Evolutionary conservation across 345 rosid genomes (phyloP).

Genomic region (Theobroma cacao): DNA sequence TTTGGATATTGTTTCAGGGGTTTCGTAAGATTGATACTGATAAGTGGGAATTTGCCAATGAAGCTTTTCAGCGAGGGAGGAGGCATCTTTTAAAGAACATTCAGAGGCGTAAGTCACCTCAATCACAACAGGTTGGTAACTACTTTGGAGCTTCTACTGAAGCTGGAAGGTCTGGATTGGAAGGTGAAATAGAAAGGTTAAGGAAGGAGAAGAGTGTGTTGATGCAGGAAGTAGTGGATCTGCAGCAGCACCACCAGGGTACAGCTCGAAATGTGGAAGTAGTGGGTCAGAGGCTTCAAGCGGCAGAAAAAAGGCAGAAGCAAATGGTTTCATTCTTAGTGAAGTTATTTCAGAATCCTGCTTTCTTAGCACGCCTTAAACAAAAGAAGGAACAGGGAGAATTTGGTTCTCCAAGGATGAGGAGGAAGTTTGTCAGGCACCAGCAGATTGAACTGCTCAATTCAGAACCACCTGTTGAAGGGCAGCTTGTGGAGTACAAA

Average conservation of each 20-base stretch:
- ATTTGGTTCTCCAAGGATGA: conserved; percentile 39
- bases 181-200: conserved; percentile 56
- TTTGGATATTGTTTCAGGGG: conserved; percentile 16
- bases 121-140: conserved; percentile 51
- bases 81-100: conserved; percentile 82
- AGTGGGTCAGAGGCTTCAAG: conserved; percentile 55
- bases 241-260: conserved; percentile 54
- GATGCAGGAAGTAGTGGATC: conserved; percentile 61
- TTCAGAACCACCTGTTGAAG: conserved; percentile 39
- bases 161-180: conserved; percentile 42
- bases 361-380: conserved; percentile 50
- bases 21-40: conserved; percentile 16
- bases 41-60: conserved; percentile 90
- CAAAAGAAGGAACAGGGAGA: conserved; percentile 49
- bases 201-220: conserved; percentile 55
- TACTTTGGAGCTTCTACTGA: conserved; percentile 49
- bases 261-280: conserved; percentile 50
- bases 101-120: conserved; percentile 78
- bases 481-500: conserved; percentile 43
- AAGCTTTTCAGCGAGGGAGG: conserved; percentile 74
- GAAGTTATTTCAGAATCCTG: conserved; percentile 61
- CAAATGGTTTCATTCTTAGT: conserved; percentile 73
- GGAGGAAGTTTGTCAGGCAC: conserved; percentile 63
- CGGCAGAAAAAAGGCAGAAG: conserved; percentile 74
- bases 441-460: conserved; percentile 36